Evolutionary conservation across 1,139 yeast genomes (phyloP), one percentile per base, ranked within the genome.

Genomic region (Taphrina confusa): DNA sequence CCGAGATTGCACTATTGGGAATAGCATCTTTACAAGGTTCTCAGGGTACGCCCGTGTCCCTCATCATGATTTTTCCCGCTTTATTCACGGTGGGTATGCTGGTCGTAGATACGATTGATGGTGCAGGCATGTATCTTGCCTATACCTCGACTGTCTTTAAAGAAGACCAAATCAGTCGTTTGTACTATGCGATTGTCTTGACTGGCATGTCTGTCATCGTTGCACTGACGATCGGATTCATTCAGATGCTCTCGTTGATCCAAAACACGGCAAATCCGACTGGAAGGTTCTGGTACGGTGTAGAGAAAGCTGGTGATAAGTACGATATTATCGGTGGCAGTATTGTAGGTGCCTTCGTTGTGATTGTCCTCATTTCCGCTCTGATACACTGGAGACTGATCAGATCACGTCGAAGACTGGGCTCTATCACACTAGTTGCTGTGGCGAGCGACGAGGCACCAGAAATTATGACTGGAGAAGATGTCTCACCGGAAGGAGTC

Each of bases 1-100:
- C 62, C 4, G 62, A 60, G 27, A 45, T 60, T n/a, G 61, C 62
- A 8, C 57, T 60, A 2, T 49, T 60, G 27, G 62, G 63, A 1
- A 56, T 60, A 36, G 62, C 62, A 4, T 33, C 45, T 2, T 23
- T 60, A 8, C 61, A 60, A 20, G 62, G 63, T 2, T 22, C 55
- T 9, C 20, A 18, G 1, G 61, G 61, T 0, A 47, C 60, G 11
- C 42, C 62, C 27, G 22, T 60, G 30, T 60, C 36, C 56, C 52
- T 57, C 25, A 57, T 59, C 37, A 27, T 60, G 37, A 47, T 60
- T 33, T 60, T 60, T 16, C 62, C 62, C 25, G 23, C 45, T 30
- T 18, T 60, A 18, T 60, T 60, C 51, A 50, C 55, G 33, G 50
- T 37, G 20, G 62, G 62, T 27, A 60, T 60, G 62, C n/a, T 47